Percentiles rank a stretch among this genome's conserved stretches.
These are phyloP conservation scores for Linderniella brevidens DNA, from an alignment of 257 asterid genomes.

Conservation along the genomic window DNA sequence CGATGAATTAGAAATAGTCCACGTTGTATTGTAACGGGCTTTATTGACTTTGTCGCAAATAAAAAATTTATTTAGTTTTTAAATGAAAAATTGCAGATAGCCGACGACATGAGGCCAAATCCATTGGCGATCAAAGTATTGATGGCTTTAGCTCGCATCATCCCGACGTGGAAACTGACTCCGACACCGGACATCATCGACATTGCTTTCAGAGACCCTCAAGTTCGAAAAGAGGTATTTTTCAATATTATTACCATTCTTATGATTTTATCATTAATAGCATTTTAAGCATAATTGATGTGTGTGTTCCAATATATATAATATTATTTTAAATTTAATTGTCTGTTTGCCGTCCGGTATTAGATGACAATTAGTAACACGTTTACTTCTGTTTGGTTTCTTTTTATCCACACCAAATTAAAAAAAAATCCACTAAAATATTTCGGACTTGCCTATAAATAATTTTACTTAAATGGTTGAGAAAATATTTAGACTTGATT, in stretches of 20 bases:
- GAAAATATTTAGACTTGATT: no score
- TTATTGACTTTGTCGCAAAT: background rate
- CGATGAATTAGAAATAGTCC: no score
- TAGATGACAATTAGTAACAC: no score
- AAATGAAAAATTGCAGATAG: constrained; percentile 34
- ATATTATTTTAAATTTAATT: background rate
- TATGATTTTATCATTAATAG: background rate
- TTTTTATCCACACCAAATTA: no score
- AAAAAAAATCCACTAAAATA: no score
- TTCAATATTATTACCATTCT: background rate
- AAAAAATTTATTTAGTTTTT: no score
- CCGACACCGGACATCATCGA: constrained; percentile 76
- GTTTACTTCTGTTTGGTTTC: no score
- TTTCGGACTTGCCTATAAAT: no score
- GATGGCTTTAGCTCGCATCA: constrained; percentile 26
- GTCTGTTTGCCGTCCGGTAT: background rate
- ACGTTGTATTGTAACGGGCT: no score
- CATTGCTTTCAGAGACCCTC: constrained; percentile 61
- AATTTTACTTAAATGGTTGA: no score
- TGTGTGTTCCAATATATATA: background rate
- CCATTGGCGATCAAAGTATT: constrained; percentile 39
- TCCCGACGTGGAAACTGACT: constrained; percentile 81
- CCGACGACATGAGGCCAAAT: constrained; percentile 50
- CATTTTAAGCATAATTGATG: background rate
- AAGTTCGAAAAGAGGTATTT: constrained; percentile 60